phyloP scores from a whole-genome alignment of 106 monocot species.

The Allium sativum region DNA sequence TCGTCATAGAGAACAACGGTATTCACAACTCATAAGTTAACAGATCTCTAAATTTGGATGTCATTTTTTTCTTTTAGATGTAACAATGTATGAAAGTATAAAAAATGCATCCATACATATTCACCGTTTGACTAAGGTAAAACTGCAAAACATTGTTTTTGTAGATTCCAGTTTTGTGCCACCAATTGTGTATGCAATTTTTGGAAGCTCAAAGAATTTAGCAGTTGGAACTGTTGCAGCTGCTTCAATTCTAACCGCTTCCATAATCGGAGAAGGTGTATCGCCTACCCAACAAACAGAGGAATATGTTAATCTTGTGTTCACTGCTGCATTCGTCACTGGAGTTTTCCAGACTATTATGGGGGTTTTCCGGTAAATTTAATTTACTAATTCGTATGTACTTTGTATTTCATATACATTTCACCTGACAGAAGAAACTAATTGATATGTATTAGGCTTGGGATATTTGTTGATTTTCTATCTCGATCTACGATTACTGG shows the following conservation, averaged over 20 bases:
- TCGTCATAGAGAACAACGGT: too few relatives aligned
- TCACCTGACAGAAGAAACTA: not conserved
- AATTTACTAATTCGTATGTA: not conserved
- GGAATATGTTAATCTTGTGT: conserved; percentile 41
- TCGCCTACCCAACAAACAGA: conserved; percentile 21
- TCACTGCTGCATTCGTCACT: conserved; percentile 69
- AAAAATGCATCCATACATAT: too few relatives aligned
- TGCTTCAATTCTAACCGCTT: conserved; percentile 47
- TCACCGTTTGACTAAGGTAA: too few relatives aligned
- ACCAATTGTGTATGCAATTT: conserved; percentile 64
- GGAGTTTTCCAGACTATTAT: conserved; percentile 47
- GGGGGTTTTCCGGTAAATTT: conserved; percentile 50
- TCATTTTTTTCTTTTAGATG: too few relatives aligned
- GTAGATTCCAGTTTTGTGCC: conserved; percentile 70
- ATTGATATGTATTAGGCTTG: conserved; percentile 19
- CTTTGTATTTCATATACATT: not conserved
- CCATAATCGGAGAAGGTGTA: conserved; percentile 32
- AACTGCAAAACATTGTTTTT: not conserved
- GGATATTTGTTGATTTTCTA: conserved; percentile 15
- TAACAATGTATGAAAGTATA: too few relatives aligned
- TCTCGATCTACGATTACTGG: conserved; percentile 14
- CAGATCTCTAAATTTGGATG: too few relatives aligned
- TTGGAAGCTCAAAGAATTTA: conserved; percentile 74
- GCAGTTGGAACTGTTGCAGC: conserved; percentile 79
- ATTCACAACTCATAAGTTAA: too few relatives aligned